Base-by-base conservation (phyloP, 208 protist species). In the Zelonia costaricensis region DNA sequence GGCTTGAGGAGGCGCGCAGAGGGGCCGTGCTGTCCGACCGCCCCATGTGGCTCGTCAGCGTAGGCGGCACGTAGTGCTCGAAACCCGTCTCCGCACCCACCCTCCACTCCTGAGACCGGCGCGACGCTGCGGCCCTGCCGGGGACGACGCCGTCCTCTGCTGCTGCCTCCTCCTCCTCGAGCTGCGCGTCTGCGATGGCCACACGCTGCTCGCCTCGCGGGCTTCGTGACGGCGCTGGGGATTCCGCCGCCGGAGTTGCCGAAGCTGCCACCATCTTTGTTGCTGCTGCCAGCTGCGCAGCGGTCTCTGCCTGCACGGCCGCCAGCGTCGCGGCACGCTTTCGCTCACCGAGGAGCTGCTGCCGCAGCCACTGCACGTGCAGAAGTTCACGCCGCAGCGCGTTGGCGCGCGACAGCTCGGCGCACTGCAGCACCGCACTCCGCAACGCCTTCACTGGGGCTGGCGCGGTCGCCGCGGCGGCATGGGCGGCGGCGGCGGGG, bases 381-480 rank as follows among this genome's bases (percentile, higher is more conserved):
- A 83, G 63, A 38, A 70, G 53, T 44, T 83, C 76, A 13, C 76
- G 64, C 13, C 69, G 60, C 10, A 83, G 57, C 23, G 66, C 70
- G 27, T 79, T 72, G 5, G 62, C 59, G 18, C 76, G 76, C 0
- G 76, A 83, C 27, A 83, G 51, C 57, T 79, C 61, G 8, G 76
- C 60, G 27, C 76, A 69, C 30, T 44, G 61, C 23, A 83, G 27
- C 1, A 78, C 28, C 7, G 48, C 62, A 27, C 54, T 69, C 20
- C 36, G 57, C 52, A 65, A 57, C n/a, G n/a, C n/a, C 15, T 23
- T 7, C 22, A 8, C 18, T 9, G 12, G 15, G 13, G 36, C 52
- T 1, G 33, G 13, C 4, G 49, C 10, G 3, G 3, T 9, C 18
- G 12, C 4, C n/a, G 12, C 8, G 44, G 18, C 27, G 28, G 49